A percentile compares a stretch with the other conserved stretches of the same genome.
Evolutionary conservation across 176 grass and related monocot genomes (phyloP).

Genomic region (Miscanthus lutarioriparius): DNA sequence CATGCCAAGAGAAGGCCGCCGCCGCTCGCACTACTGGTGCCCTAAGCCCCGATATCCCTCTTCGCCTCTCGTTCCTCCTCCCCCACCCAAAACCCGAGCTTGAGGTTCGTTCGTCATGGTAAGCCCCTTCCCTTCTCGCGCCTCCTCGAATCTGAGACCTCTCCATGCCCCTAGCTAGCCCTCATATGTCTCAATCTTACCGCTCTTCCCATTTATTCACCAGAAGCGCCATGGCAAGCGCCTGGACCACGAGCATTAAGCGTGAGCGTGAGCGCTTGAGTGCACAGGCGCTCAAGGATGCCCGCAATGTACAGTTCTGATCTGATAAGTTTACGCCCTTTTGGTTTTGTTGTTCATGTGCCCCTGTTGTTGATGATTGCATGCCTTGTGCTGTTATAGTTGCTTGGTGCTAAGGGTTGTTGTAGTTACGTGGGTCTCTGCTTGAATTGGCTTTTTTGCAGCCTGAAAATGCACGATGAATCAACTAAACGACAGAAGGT

Average conservation of each 20-base stretch:
- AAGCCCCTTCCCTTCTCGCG: too few relatives aligned
- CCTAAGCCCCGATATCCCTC: too few relatives aligned
- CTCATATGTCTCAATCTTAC: too few relatives aligned
- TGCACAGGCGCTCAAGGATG: slow-evolving; percentile 59
- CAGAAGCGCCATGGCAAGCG: slow-evolving; percentile 86
- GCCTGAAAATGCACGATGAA: slow-evolving; percentile 89
- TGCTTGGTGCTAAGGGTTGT: slow-evolving; percentile 66
- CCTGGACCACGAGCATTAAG: slow-evolving; percentile 72
- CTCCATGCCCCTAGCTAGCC: too few relatives aligned
- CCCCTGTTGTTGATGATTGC: slow-evolving; percentile 1
- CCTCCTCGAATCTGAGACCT: too few relatives aligned
- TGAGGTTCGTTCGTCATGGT: too few relatives aligned
- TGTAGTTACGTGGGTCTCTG: not conserved
- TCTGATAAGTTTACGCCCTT: not conserved
- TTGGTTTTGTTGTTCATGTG: not conserved
- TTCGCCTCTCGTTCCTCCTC: too few relatives aligned
- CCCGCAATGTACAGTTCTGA: slow-evolving; percentile 50
- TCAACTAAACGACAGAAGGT: slow-evolving; percentile 72
- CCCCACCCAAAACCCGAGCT: too few relatives aligned
- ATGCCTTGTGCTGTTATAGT: slow-evolving; percentile 21
- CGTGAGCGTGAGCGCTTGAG: slow-evolving; percentile 79
- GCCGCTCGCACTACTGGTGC: too few relatives aligned
- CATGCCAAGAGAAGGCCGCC: too few relatives aligned
- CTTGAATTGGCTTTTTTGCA: not conserved
- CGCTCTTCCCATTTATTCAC: slow-evolving; percentile 19